Percentiles rank a stretch among this genome's conserved stretches.
phyloP scores from a whole-genome alignment of 164 flowering plant genomes.

The Tetrastigma voinierianum region DNA sequence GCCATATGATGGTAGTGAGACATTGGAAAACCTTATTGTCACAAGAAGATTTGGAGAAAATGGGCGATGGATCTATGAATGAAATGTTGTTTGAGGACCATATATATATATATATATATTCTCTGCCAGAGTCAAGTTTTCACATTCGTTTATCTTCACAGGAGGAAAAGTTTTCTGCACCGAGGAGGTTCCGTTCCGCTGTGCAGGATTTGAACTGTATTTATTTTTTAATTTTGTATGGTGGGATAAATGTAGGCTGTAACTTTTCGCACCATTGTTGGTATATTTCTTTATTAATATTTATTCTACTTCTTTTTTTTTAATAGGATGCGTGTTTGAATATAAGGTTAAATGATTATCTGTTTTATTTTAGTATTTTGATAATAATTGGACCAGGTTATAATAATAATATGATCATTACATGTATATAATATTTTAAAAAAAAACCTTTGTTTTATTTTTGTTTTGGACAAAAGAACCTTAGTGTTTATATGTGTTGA shows the following conservation, averaged over 20 bases:
- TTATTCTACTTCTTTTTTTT: background rate
- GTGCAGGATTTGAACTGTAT: no score
- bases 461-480: no score
- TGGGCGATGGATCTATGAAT: slow-evolving; percentile 35
- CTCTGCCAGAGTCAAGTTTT: background rate
- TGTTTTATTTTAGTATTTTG: no score
- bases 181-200: no score
- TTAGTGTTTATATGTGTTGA: no score
- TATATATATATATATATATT: no score
- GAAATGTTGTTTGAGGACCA: slow-evolving; percentile 42
- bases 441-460: no score
- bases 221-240: background rate
- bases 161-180: background rate
- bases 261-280: no score
- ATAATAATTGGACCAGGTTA: no score
- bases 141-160: background rate
- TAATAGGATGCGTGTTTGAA: background rate
- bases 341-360: background rate
- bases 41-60: slow-evolving; percentile 81
- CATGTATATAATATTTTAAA: no score
- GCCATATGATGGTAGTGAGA: slow-evolving; percentile 77
- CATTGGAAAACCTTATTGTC: slow-evolving; percentile 80
- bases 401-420: no score
- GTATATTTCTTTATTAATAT: no score
- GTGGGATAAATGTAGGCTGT: background rate